Conservation (phyloP, 768 basidiomycete genomes). For the Lentinula detonsa region DNA sequence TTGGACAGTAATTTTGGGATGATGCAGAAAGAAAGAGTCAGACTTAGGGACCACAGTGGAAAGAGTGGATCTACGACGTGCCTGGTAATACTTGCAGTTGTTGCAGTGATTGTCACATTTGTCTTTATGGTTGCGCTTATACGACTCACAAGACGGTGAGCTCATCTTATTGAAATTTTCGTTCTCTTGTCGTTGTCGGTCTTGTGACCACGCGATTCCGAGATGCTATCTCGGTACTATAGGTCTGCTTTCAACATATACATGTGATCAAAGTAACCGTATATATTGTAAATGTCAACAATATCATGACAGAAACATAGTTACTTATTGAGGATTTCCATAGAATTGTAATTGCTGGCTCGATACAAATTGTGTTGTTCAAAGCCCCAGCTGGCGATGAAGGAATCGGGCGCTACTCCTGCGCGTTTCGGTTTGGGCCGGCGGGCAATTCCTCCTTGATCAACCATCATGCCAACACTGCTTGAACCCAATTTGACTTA, state of each 20-base stretch:
- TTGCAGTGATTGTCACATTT: constrained; percentile 65
- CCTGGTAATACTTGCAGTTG: constrained; percentile 54
- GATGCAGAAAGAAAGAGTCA: constrained; percentile 60
- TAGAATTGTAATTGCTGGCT: too few species aligned
- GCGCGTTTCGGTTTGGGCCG: neutral
- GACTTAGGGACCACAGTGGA: constrained; percentile 54
- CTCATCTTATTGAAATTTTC: constrained; percentile 11
- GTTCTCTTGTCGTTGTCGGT: neutral
- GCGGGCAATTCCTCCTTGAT: neutral
- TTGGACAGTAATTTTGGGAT: constrained; percentile 66
- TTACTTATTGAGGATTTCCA: too few species aligned
- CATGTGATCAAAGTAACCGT: too few species aligned
- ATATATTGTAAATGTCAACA: too few species aligned
- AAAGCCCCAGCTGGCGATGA: too few species aligned
- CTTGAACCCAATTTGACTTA: neutral
- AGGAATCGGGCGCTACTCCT: too few species aligned
- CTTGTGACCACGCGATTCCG: neutral
- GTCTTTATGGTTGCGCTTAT: constrained; percentile 69
- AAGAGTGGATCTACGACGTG: constrained; percentile 73
- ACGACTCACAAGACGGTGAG: constrained; percentile 37
- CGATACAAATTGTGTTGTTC: too few species aligned
- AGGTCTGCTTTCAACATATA: too few species aligned
- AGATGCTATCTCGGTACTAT: too few species aligned
- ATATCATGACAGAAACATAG: too few species aligned
- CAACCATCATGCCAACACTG: constrained; percentile 4